These are phyloP conservation scores for Secale cereale DNA, from an alignment of 176 grass and related monocot species.

Conservation along the genomic window DNA sequence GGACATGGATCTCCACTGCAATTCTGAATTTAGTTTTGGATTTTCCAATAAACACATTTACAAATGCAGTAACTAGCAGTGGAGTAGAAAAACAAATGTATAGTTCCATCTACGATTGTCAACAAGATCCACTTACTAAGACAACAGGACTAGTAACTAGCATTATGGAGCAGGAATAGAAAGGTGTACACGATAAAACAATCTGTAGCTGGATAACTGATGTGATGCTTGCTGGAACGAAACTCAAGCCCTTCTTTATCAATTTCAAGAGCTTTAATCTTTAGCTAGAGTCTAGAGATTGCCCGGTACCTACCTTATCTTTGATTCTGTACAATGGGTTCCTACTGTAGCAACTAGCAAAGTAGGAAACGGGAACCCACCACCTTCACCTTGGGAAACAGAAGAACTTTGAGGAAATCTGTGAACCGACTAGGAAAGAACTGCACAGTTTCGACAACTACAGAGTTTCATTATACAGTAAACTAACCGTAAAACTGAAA, in stretches of 20 bases:
- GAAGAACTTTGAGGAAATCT: constrained; percentile 6
- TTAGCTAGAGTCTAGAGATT: constrained; percentile 19
- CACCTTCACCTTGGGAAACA: constrained; percentile 24
- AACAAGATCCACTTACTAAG: not conserved
- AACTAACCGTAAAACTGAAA: constrained; percentile 15
- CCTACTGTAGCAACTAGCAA: constrained; percentile 19
- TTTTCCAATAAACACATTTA: constrained; percentile 13
- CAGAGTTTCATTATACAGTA: constrained; percentile 2
- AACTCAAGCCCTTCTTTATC: constrained; percentile 25
- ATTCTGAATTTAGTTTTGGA: constrained; percentile 2
- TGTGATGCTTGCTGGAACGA: constrained; percentile 7
- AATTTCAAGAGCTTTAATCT: constrained; percentile 17
- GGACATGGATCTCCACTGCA: not conserved
- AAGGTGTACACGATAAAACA: constrained; percentile 22
- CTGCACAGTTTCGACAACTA: constrained; percentile 1
- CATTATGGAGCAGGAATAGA: not conserved
- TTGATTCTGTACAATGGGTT: constrained; percentile 8
- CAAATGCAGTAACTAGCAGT: not conserved
- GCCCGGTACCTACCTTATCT: constrained; percentile 12
- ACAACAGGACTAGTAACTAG: constrained; percentile 30
- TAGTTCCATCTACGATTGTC: constrained; percentile 9
- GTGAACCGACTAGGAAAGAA: constrained; percentile 13
- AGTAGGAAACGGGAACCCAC: constrained; percentile 23
- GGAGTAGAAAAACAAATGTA: not conserved
- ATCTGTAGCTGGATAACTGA: constrained; percentile 23